Percentiles rank a stretch among this genome's conserved stretches.
phyloP scores from a whole-genome alignment of 192 early-diverging fungal species.

The Cladochytrium replicatum region DNA sequence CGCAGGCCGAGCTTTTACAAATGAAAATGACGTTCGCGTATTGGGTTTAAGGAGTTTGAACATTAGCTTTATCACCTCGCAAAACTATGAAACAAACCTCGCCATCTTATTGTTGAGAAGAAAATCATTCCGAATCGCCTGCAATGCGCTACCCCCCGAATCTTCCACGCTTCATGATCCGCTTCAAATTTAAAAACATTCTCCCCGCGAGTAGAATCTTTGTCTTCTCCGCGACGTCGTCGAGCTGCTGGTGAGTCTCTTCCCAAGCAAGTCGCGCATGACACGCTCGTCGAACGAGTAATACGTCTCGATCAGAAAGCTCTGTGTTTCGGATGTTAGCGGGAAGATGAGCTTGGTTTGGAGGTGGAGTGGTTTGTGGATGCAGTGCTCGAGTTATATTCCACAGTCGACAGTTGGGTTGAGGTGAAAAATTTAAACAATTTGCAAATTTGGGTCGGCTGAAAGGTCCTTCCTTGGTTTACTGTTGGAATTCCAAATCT shows the following conservation, averaged over 20 bases:
- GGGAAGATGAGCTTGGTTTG: constrained; percentile 29
- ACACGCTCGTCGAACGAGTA: constrained; percentile 34
- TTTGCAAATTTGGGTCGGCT: background rate
- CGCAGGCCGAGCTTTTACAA: constrained; percentile 29
- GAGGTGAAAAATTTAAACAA: background rate
- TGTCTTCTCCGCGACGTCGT: constrained; percentile 26
- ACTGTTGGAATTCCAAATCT: too few species aligned
- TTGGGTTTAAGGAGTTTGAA: constrained; percentile 13
- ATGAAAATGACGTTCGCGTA: constrained; percentile 46
- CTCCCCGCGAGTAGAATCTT: constrained; percentile 26
- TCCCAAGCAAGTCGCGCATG: constrained; percentile 37
- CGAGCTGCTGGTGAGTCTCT: constrained; percentile 43
- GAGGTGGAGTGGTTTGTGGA: constrained; percentile 29
- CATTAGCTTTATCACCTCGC: background rate
- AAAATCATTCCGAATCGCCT: constrained; percentile 36
- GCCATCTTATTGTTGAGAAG: constrained; percentile 36
- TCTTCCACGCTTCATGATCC: constrained; percentile 53
- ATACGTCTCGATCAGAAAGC: constrained; percentile 34
- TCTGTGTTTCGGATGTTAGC: constrained; percentile 10
- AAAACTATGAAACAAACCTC: constrained; percentile 22
- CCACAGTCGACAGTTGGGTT: background rate
- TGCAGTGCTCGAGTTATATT: constrained; percentile 21
- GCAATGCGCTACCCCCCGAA: constrained; percentile 36
- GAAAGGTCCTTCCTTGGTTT: too few species aligned
- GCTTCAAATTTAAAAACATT: constrained; percentile 57